Base-by-base conservation (phyloP, 2,329 filamentous ascomycete species). In the Fusarium nanum region DNA sequence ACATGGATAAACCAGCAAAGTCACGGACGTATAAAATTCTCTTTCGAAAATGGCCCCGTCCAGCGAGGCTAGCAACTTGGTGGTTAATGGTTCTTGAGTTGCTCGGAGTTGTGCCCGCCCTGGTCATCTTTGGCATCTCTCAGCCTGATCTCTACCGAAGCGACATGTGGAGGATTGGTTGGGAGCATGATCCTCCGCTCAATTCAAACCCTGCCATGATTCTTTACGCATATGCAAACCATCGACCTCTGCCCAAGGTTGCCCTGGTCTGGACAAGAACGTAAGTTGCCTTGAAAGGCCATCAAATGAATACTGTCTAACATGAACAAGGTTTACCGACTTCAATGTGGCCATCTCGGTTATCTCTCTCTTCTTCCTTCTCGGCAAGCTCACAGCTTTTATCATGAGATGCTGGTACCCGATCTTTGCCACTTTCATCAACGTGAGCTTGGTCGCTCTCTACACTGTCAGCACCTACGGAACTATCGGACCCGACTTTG, bases 271-370 rank as follows among this genome's bases (percentile, higher is more conserved):
- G 92, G 92, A 91, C 90, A 64, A 81, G 84, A 76, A 87, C 86
- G 92, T 94, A 79, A 82, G 91, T 87, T 42, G 49, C 47, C 23
- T 34, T 16, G 14, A 12, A 16, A 25, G 55, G 32, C 30, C 27
- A 49, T 42, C n/a, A 14, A 14, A 13, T 18, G 14, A n/a, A 18
- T n/a, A 37, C 40, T 12, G 25, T 30, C 53, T 67, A 41, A 71
- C 48, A 41, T 42, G 11, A 20, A 25, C n/a, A 49, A 94, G 92
- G 59, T 83, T 93, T 67, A 93, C 92, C 49, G 84, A 91, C 72
- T 93, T 88, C 81, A 93, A 94, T 76, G 88, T 94, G 72, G 90
- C 91, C 76, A 91, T 94, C 72, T 91, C 91, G 40, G 87, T 95
- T 70, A 83, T 93, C 56, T 90, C 89, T 61, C 90, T 92, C 78